Conservation (phyloP, 148 eudicot species). For the Rheum nobile region DNA sequence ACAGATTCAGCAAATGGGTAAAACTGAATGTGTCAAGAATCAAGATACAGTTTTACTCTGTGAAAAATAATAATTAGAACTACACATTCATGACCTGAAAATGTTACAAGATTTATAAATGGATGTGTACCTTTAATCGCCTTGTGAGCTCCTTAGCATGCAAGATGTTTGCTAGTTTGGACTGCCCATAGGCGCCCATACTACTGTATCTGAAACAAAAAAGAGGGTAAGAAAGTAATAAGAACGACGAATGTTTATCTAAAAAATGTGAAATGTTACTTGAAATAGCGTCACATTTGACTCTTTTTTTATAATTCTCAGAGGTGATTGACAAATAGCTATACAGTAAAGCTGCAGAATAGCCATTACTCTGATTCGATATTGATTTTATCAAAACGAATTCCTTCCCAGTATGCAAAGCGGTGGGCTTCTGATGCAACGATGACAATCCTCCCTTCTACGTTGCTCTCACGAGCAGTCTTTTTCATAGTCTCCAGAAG, state of each 20-base stretch:
- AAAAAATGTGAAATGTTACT: no score
- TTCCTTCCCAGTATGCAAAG: constrained; percentile 49
- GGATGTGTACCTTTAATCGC: constrained; percentile 42
- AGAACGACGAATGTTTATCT: background rate
- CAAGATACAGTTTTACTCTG: no score
- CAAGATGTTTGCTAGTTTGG: constrained; percentile 78
- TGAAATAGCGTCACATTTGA: no score
- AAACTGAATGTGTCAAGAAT: background rate
- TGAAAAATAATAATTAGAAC: background rate
- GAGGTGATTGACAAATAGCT: background rate
- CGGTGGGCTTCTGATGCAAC: constrained; percentile 50
- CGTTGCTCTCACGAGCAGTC: constrained; percentile 26
- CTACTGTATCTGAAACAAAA: constrained; percentile 41
- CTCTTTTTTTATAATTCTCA: background rate
- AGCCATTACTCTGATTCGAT: constrained; percentile 36
- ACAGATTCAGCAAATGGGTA: background rate
- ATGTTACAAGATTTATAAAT: no score
- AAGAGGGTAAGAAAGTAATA: background rate
- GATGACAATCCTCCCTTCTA: constrained; percentile 66
- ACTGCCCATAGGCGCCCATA: constrained; percentile 74
- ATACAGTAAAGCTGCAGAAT: background rate
- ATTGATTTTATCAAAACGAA: constrained; percentile 55
- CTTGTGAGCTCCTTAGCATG: constrained; percentile 73
- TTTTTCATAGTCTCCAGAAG: constrained; percentile 55
- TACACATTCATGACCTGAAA: background rate